Base-by-base conservation (phyloP, 1,284 basidiomycete species). In the Naganishia sp. region DNA sequence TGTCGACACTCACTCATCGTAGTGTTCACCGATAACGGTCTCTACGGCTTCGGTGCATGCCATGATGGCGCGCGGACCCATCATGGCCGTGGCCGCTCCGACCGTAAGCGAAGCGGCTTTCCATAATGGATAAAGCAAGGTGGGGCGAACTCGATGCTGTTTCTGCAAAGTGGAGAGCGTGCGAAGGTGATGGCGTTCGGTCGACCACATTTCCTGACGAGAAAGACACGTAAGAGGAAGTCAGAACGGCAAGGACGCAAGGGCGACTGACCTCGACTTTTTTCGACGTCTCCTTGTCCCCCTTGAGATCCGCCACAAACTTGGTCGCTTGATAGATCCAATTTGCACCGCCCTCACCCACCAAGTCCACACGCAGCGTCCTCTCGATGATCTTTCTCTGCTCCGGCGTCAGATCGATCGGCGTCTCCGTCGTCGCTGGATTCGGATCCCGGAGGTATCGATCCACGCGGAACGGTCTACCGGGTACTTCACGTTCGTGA, bases 1-100 rank as follows among this genome's bases (percentile, higher is more conserved):
- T 31, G 0, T 6, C 10, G 42, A 16, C 16, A 84, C 91, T 78
- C 77, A 95, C 94, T 97, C 93, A 77, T 97, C 92, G 74, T 98
- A 98, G 77, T 98, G 94, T 78, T 98, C 94, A 33, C 94, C 94
- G 65, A 98, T 98, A 56, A 94, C 92, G 0, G 93, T 97, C 79
- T 98, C 94, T 5, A 98, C 94, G 0, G 94, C 94, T 78, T 98
- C 94, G 0, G 94, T 98, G 73, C 94, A 97, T 2, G 94, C 94
- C 94, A 98, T 98, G 0, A 94, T 94, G 7, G 93, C 92, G 71
- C 97, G 88, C 73, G 88, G 90, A 18, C 94, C 90, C 85, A 97
- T 84, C 21, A 95, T 78, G 0, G 92, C 94, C 0, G 94, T 96
- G 0, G 83, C 84, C 1, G 88, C 88, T 6, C 94, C 94, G 5